These are phyloP conservation scores for Ascochyta clinopodiicola DNA, from an alignment of 2,329 filamentous ascomycete species.

Conservation along the genomic window DNA sequence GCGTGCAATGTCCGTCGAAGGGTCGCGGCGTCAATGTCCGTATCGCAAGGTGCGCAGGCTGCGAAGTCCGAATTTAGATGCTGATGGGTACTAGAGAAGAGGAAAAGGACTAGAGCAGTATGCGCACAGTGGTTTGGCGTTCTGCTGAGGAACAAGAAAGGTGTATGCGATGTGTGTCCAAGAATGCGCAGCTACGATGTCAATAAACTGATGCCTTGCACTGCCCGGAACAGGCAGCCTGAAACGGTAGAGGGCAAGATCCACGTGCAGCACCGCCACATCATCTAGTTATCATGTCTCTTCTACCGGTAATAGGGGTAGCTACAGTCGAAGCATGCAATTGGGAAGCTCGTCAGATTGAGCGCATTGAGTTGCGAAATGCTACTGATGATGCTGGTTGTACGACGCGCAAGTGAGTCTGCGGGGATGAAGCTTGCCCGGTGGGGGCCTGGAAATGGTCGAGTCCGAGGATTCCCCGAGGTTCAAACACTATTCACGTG, in stretches of 20 bases:
- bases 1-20: conserved; percentile 5
- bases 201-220: conserved; percentile 18
- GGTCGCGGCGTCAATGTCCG: conserved; percentile 10
- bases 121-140: neutral
- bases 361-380: too few species aligned
- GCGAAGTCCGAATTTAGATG: neutral
- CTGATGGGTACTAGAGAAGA: neutral
- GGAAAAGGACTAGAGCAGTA: neutral
- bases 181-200: neutral
- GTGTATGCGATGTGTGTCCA: neutral
- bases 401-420: neutral
- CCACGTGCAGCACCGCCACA: conserved; percentile 11
- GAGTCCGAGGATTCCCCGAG: neutral
- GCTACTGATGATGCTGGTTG: neutral
- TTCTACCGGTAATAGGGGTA: neutral
- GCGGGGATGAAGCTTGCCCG: neutral
- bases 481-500: neutral
- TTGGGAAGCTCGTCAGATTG: neutral
- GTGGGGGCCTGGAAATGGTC: neutral
- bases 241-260: conserved; percentile 4
- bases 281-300: neutral
- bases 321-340: neutral
- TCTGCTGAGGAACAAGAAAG: neutral
- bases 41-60: neutral
- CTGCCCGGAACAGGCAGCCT: conserved; percentile 14